These are phyloP conservation scores for Haplosporangium sp. DNA, from an alignment of 371 early-diverging fungal species.

Conservation along the genomic window DNA sequence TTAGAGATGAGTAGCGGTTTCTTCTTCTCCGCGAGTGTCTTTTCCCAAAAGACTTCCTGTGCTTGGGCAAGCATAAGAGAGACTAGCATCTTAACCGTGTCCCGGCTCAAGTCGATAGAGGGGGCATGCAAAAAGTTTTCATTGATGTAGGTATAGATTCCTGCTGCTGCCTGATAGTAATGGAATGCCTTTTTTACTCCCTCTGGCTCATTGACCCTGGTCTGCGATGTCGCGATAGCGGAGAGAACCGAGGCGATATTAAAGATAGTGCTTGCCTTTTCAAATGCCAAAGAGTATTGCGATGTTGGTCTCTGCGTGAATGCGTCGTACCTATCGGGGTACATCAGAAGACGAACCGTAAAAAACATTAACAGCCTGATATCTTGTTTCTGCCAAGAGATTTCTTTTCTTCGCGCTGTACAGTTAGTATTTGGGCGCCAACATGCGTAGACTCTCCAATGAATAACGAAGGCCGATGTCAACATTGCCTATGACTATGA, in stretches of 20 bases:
- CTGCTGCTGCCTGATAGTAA: conserved; percentile 93
- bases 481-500: too few species aligned
- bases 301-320: conserved; percentile 73
- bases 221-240: conserved; percentile 77
- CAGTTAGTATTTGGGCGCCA: not conserved
- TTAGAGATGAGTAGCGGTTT: conserved; percentile 86
- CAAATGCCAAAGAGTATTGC: conserved; percentile 94
- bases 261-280: conserved; percentile 95
- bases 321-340: conserved; percentile 80
- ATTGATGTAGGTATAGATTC: conserved; percentile 92
- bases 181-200: conserved; percentile 86
- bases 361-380: not conserved
- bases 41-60: conserved; percentile 93
- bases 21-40: conserved; percentile 86
- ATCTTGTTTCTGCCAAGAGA: conserved; percentile 29
- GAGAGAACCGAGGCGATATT: conserved; percentile 89
- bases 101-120: conserved; percentile 88
- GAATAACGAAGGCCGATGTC: not conserved
- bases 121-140: conserved; percentile 98
- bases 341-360: not conserved
- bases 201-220: conserved; percentile 73
- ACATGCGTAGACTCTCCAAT: not conserved
- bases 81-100: conserved; percentile 84
- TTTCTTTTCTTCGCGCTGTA: conserved; percentile 5
- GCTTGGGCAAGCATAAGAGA: conserved; percentile 94